Conservation (phyloP, 192 early-diverging fungal species). For the Endogone sp. region DNA sequence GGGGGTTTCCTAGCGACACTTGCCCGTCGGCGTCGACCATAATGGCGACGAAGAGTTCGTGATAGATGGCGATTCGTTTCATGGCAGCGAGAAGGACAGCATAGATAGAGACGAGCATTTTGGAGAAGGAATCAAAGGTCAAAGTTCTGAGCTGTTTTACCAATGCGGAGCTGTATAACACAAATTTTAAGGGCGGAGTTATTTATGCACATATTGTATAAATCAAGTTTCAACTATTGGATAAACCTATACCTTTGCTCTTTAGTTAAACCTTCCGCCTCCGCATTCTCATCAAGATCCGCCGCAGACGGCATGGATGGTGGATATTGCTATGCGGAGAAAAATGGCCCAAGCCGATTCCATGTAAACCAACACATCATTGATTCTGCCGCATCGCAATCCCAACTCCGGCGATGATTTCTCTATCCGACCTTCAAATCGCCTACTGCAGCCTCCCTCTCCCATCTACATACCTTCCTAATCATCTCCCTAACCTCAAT, state of each 20-base stretch:
- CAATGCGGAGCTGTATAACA: slow-evolving; percentile 42
- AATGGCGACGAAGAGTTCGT: slow-evolving; percentile 62
- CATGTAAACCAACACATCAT: too few species aligned
- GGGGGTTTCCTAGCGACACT: too few species aligned
- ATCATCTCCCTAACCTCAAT: slow-evolving; percentile 72
- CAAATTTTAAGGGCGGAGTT: too few species aligned
- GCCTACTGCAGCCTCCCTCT: slow-evolving; percentile 60
- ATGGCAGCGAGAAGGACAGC: slow-evolving; percentile 70
- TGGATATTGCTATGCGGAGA: slow-evolving; percentile 31
- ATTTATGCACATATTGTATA: too few species aligned
- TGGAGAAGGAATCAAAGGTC: slow-evolving; percentile 83
- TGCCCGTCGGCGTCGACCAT: slow-evolving; percentile 54
- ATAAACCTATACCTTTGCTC: neutral
- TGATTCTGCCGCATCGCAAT: too few species aligned
- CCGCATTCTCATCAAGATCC: neutral
- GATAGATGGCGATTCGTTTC: slow-evolving; percentile 65
- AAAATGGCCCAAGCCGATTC: too few species aligned
- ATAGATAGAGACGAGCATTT: slow-evolving; percentile 73
- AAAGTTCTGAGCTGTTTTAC: slow-evolving; percentile 69
- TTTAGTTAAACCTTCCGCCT: neutral
- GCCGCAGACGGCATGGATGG: slow-evolving; percentile 15
- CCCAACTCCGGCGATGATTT: too few species aligned
- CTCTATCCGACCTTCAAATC: neutral
- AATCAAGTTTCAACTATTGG: too few species aligned
- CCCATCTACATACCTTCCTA: slow-evolving; percentile 69